A percentile compares a stretch with the other conserved stretches of the same genome.
These are phyloP conservation scores for Neohortaea acidophila DNA, from an alignment of 495 filamentous ascomycete species.

Conservation along the genomic window DNA sequence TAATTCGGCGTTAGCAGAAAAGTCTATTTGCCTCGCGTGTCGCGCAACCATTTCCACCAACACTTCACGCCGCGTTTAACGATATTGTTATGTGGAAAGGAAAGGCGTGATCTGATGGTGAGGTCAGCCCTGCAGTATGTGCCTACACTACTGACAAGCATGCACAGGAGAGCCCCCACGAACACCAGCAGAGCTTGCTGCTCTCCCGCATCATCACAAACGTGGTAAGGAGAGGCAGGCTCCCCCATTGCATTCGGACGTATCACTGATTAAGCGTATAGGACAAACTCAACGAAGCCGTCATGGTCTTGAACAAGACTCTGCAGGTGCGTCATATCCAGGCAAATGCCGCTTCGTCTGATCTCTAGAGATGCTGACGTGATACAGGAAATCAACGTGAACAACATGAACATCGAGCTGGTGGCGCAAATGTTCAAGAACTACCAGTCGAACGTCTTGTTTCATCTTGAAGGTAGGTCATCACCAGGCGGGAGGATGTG, in stretches of 20 bases:
- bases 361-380: background rate
- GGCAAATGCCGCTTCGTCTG: background rate
- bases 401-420: conserved; percentile 96
- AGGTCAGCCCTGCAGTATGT: too few relatives aligned
- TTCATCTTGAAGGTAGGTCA: conserved; percentile 79
- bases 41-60: too few relatives aligned
- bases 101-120: too few relatives aligned
- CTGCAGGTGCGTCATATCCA: conserved; percentile 48
- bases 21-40: too few relatives aligned
- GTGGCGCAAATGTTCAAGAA: conserved; percentile 99
- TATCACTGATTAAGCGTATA: conserved; percentile 23
- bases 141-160: too few relatives aligned
- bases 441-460: conserved; percentile 93
- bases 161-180: conserved; percentile 95
- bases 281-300: conserved; percentile 95
- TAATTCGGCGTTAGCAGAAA: too few relatives aligned
- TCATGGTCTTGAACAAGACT: conserved; percentile 80
- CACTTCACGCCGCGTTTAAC: too few relatives aligned
- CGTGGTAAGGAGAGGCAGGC: conserved; percentile 45
- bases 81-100: too few relatives aligned
- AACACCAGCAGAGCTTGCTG: conserved; percentile 88
- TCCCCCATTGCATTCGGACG: background rate
- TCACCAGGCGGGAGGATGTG: background rate
- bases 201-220: conserved; percentile 94
- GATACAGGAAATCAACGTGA: conserved; percentile 79